These are phyloP conservation scores for Ceratocystis lukuohia DNA, from an alignment of 2,329 filamentous ascomycete species.

Conservation along the genomic window DNA sequence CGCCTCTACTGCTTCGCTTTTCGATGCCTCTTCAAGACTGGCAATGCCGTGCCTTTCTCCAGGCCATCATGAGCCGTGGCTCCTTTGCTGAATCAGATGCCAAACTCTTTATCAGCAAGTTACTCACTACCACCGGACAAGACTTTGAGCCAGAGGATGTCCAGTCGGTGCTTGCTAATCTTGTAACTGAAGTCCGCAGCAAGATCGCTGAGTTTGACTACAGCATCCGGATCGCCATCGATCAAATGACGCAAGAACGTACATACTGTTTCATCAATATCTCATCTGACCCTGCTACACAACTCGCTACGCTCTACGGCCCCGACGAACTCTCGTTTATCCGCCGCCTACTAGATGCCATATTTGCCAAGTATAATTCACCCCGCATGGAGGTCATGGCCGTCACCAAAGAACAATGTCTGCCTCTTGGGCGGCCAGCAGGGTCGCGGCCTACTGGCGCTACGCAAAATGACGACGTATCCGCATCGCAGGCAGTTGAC, in stretches of 20 bases:
- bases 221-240: conserved; percentile 62
- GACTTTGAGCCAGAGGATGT: conserved; percentile 47
- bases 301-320: conserved; percentile 68
- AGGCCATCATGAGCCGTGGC: conserved; percentile 69
- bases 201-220: conserved; percentile 70
- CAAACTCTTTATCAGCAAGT: conserved; percentile 60
- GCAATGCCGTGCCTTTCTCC: conserved; percentile 66
- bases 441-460: conserved; percentile 11
- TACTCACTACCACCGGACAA: conserved; percentile 46
- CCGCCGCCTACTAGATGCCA: conserved; percentile 73
- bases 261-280: conserved; percentile 80
- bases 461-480: conserved; percentile 26
- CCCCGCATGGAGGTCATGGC: conserved; percentile 70
- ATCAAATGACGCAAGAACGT: conserved; percentile 54
- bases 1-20: not conserved
- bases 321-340: conserved; percentile 82
- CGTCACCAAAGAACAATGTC: conserved; percentile 63
- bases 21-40: conserved; percentile 8
- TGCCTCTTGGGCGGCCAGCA: conserved; percentile 49
- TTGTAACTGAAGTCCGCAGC: conserved; percentile 56
- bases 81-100: conserved; percentile 64
- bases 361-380: conserved; percentile 84
- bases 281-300: conserved; percentile 69
- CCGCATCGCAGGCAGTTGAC: conserved; percentile 29
- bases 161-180: conserved; percentile 51